A percentile compares a stretch with the other conserved stretches of the same genome.
These are phyloP conservation scores for Tagetes patula DNA, from an alignment of 129 eudicot species.

Conservation along the genomic window DNA sequence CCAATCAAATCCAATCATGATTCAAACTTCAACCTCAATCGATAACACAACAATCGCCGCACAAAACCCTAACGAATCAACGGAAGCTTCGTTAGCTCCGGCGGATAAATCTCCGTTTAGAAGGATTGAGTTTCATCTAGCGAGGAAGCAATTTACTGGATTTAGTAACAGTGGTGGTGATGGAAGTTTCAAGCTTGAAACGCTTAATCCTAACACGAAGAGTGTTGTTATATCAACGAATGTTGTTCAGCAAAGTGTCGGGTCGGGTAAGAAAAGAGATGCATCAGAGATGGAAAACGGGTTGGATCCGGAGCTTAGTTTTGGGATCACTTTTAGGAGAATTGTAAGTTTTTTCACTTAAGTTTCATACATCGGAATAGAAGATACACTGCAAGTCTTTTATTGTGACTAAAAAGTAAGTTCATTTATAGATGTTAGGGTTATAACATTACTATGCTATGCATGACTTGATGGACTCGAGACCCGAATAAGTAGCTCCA, in stretches of 20 bases:
- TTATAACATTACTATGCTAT: too few species aligned
- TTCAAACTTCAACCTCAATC: conserved; percentile 10
- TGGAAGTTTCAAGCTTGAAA: conserved; percentile 59
- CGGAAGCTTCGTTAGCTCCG: conserved; percentile 24
- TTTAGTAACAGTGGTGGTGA: conserved; percentile 34
- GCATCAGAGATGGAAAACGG: conserved; percentile 44
- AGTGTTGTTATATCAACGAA: conserved; percentile 21
- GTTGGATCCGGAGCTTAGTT: conserved; percentile 68
- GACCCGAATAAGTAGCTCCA: too few species aligned
- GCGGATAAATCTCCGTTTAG: conserved; percentile 41
- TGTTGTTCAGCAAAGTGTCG: conserved; percentile 16
- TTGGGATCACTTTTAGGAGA: conserved; percentile 57
- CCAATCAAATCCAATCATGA: conserved; percentile 16
- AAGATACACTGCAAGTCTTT: too few species aligned
- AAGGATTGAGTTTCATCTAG: conserved; percentile 65
- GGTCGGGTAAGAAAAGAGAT: conserved; percentile 40
- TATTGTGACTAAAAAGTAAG: too few species aligned
- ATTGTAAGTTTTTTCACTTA: conserved; percentile 51
- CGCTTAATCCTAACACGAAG: conserved; percentile 47
- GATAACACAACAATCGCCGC: conserved; percentile 13
- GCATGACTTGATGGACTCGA: too few species aligned
- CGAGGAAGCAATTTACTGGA: conserved; percentile 53
- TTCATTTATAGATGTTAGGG: too few species aligned
- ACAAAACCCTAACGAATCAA: conserved; percentile 19
- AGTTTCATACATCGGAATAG: too few species aligned